phyloP scores from a whole-genome alignment of 106 monocot species.

The Dactylorhiza incarnata region DNA sequence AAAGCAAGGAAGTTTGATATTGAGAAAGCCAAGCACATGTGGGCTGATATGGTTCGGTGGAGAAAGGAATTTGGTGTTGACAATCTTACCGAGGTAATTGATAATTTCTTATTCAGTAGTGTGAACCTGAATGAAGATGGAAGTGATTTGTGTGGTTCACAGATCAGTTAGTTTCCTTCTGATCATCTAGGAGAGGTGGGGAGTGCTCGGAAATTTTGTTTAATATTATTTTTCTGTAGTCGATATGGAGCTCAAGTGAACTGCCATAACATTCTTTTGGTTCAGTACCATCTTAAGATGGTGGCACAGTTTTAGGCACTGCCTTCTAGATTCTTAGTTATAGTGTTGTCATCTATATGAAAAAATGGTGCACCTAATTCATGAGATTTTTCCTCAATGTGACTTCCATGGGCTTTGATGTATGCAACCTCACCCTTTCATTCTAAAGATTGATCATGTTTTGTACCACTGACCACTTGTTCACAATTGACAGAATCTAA shows the following conservation, averaged over 20 bases:
- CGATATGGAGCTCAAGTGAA: neutral
- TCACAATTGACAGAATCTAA: too few species aligned
- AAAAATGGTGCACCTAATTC: neutral
- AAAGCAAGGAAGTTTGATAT: conserved; percentile 80
- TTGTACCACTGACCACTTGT: too few species aligned
- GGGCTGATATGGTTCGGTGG: conserved; percentile 78
- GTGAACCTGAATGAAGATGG: neutral
- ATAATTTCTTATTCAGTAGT: neutral
- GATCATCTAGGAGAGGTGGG: neutral
- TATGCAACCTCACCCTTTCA: neutral
- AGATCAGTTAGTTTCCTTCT: neutral
- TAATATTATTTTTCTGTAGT: neutral
- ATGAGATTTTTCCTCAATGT: neutral
- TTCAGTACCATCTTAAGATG: neutral
- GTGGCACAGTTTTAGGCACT: neutral
- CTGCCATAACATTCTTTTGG: neutral
- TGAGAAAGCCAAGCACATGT: conserved; percentile 83
- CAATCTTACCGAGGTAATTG: conserved; percentile 34
- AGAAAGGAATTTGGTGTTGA: conserved; percentile 59
- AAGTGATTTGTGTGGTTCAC: neutral
- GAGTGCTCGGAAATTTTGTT: neutral
- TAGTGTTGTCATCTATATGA: neutral
- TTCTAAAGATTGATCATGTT: neutral
- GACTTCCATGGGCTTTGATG: neutral
- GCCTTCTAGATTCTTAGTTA: neutral